Conservation (phyloP, 805 yeast species). For the Lachancea meyersii region DNA sequence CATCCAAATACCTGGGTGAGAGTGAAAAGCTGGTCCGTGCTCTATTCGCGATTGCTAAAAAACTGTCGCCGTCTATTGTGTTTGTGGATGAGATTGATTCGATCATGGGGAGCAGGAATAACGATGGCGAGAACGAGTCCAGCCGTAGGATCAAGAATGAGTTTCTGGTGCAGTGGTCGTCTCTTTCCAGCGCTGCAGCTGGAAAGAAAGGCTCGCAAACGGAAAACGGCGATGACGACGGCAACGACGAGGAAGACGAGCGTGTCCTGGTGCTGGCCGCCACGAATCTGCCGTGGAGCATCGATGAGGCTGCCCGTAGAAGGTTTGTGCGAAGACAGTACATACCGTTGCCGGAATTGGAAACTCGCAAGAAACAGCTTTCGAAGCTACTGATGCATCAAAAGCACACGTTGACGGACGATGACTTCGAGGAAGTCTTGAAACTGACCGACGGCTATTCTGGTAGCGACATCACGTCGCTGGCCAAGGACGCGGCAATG, state of each 20-base stretch:
- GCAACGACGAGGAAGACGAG: constrained; percentile 36
- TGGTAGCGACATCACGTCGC: constrained; percentile 92
- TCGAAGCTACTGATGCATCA: constrained; percentile 62
- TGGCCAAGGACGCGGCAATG: constrained; percentile 98
- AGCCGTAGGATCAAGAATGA: constrained; percentile 89
- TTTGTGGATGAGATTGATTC: constrained; percentile 97
- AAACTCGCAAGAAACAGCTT: constrained; percentile 70
- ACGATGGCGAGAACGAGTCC: constrained; percentile 74
- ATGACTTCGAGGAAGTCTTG: constrained; percentile 56
- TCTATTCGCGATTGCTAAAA: constrained; percentile 75
- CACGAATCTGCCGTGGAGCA: constrained; percentile 94
- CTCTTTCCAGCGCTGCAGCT: constrained; percentile 82
- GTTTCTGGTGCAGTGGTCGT: constrained; percentile 92
- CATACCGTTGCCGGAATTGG: constrained; percentile 87
- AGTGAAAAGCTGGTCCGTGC: constrained; percentile 91
- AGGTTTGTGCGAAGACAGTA: constrained; percentile 87
- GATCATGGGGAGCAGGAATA: constrained; percentile 67
- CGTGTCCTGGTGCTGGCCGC: constrained; percentile 90
- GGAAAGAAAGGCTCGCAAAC: constrained; percentile 36
- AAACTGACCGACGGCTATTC: constrained; percentile 73
- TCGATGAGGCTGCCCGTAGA: constrained; percentile 94
- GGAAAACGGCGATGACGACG: constrained; percentile 37
- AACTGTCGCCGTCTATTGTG: constrained; percentile 86
- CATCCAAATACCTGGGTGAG: constrained; percentile 78
- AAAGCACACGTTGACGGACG: constrained; percentile 58